phyloP scores from a whole-genome alignment of 495 filamentous ascomycete genomes.

The Tuber magnatum region DNA sequence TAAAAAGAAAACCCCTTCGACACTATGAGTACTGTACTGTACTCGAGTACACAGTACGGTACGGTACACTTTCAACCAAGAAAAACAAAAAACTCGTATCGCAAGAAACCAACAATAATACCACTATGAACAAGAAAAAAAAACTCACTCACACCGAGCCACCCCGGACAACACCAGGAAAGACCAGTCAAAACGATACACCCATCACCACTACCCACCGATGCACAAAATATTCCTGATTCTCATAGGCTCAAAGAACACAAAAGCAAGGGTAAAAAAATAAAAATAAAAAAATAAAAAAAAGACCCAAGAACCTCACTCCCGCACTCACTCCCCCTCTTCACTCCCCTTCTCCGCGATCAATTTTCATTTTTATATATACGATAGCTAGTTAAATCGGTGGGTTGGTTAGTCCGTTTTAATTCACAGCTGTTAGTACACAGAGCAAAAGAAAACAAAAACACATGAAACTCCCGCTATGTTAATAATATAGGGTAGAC shows the following conservation, averaged over 20 bases:
- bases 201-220: not conserved
- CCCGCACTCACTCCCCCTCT: not conserved
- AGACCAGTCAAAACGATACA: not conserved
- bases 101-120: not conserved
- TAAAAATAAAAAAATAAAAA: not conserved
- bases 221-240: not conserved
- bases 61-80: not conserved
- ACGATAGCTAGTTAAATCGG: not conserved
- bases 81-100: not conserved
- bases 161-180: not conserved
- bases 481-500: not conserved
- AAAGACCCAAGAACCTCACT: not conserved
- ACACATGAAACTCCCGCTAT: not conserved
- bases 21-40: not conserved
- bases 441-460: not conserved
- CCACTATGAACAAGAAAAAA: not conserved
- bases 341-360: not conserved
- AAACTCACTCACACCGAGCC: not conserved
- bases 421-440: not conserved
- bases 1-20: not conserved
- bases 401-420: not conserved
- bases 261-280: not conserved
- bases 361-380: not conserved
- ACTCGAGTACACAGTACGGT: no score
- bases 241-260: not conserved